These are phyloP conservation scores for Scleromitrula shiraiana DNA, from an alignment of 2,329 filamentous ascomycete species.

Conservation along the genomic window DNA sequence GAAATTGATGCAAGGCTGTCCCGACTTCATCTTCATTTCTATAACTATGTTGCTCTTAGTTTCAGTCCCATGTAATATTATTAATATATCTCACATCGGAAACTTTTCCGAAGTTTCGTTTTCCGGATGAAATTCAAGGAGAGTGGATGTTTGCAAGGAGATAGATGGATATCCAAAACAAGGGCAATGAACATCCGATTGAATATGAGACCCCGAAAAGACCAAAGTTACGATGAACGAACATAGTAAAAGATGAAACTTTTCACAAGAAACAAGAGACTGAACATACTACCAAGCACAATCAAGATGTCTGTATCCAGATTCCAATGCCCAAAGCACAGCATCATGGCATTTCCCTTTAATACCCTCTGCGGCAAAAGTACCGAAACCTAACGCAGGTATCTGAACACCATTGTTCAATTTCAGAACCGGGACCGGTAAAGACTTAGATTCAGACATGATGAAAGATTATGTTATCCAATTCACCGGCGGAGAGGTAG, in stretches of 20 bases:
- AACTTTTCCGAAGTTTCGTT: background rate
- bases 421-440: conserved; percentile 9
- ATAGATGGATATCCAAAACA: background rate
- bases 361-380: conserved; percentile 20
- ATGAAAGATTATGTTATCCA: background rate
- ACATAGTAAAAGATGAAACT: background rate
- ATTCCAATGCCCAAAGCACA: conserved; percentile 52
- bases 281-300: conserved; percentile 52
- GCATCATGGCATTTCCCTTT: conserved; percentile 38
- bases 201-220: conserved; percentile 26
- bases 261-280: conserved; percentile 1
- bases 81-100: background rate
- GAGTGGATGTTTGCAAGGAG: too few relatives aligned
- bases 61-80: background rate
- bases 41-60: conserved; percentile 37
- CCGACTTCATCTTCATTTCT: conserved; percentile 79
- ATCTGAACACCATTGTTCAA: conserved; percentile 31
- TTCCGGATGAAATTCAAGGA: background rate
- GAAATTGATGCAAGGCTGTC: conserved; percentile 63
- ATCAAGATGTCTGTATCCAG: conserved; percentile 61
- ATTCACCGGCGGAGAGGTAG: too few relatives aligned
- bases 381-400: conserved; percentile 38
- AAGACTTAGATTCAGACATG: background rate
- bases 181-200: background rate
- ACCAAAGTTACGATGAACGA: background rate